These are phyloP conservation scores for Apiospora malaysiana DNA, from an alignment of 2,329 filamentous ascomycete genomes.

Conservation along the genomic window DNA sequence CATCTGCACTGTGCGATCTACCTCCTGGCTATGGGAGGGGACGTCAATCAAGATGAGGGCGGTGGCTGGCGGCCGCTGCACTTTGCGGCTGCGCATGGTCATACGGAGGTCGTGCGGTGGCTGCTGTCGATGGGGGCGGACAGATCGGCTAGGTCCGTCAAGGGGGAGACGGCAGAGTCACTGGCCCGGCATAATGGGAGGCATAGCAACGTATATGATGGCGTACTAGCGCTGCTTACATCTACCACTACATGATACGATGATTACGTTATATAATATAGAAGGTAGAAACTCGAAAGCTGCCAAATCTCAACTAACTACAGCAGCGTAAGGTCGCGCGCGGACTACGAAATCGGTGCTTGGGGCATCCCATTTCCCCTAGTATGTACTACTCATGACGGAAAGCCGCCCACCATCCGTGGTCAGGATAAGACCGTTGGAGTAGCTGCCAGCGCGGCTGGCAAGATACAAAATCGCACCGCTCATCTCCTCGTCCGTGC, in stretches of 20 bases:
- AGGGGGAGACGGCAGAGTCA: not conserved
- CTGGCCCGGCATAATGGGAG: not conserved
- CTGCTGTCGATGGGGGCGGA: not conserved
- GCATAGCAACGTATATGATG: not conserved
- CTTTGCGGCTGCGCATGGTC: not conserved
- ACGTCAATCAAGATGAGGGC: not conserved
- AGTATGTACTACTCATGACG: conserved; percentile 32
- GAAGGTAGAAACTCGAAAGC: too few species aligned
- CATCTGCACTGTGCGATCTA: not conserved
- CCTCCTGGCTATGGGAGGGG: not conserved
- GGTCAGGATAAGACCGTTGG: conserved; percentile 36
- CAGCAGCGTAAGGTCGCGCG: too few species aligned
- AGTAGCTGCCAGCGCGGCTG: conserved; percentile 36
- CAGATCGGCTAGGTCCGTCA: not conserved
- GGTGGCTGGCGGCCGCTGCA: not conserved
- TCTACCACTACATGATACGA: not conserved
- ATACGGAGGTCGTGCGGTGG: not conserved
- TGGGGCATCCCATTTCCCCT: too few species aligned
- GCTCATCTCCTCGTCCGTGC: conserved; percentile 37
- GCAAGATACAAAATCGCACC: conserved; percentile 36
- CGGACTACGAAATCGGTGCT: too few species aligned
- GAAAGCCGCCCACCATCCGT: conserved; percentile 36
- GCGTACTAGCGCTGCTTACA: not conserved
- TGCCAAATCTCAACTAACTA: too few species aligned
- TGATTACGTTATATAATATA: too few species aligned